Conservation (phyloP, 805 yeast species). For the Crinitomyces ghanaensis region DNA sequence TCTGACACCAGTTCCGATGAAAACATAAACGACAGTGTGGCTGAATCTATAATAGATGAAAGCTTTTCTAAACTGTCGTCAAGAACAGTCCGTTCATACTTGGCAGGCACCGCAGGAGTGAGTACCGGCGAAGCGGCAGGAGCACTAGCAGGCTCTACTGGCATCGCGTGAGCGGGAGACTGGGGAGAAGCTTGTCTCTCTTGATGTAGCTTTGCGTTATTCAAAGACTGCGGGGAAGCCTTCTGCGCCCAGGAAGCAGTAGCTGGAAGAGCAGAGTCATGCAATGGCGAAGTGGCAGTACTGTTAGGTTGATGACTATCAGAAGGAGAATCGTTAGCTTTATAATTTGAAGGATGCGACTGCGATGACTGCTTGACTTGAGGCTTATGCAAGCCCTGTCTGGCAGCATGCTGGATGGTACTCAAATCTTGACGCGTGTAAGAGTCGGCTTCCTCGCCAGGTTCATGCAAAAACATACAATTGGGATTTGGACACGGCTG, state of each 20-base stretch:
- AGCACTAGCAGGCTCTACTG: slow-evolving; percentile 37
- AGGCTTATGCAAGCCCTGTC: slow-evolving; percentile 17
- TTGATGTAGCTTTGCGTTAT: slow-evolving; percentile 25
- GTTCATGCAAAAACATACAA: slow-evolving; percentile 98
- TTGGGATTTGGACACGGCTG: slow-evolving; percentile 96
- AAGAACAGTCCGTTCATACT: neutral
- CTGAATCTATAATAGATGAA: no score
- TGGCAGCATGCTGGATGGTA: slow-evolving; percentile 42
- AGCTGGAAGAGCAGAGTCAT: slow-evolving; percentile 47
- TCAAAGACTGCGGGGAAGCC: slow-evolving; percentile 18
- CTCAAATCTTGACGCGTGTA: slow-evolving; percentile 82
- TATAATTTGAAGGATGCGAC: neutral
- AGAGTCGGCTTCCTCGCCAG: slow-evolving; percentile 98
- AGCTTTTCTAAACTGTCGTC: no score
- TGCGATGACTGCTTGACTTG: slow-evolving; percentile 3
- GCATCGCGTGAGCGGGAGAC: slow-evolving; percentile 29
- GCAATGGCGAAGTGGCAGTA: no score
- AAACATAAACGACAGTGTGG: no score
- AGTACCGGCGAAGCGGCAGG: slow-evolving; percentile 57
- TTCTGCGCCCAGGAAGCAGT: slow-evolving; percentile 57
- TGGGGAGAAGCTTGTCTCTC: slow-evolving; percentile 11
- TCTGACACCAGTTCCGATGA: slow-evolving; percentile 17
- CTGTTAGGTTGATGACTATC: no score
- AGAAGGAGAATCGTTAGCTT: slow-evolving; percentile 1
- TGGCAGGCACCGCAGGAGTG: slow-evolving; percentile 23